These are phyloP conservation scores for Porodaedalea pini DNA, from an alignment of 1,284 basidiomycete species.

Conservation along the genomic window DNA sequence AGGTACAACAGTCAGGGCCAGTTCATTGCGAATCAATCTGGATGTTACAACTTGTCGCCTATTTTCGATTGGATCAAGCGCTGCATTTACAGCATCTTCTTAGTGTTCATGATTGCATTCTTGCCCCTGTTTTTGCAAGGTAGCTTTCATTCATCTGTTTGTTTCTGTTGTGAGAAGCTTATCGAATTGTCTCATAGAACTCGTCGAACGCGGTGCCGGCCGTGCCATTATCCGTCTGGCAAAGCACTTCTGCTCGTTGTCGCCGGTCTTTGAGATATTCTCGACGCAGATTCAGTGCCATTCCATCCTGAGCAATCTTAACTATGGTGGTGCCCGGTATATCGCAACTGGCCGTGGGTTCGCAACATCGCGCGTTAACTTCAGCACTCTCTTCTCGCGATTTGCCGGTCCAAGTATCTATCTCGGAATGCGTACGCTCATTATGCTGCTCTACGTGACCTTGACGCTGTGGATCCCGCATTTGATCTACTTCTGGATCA, in stretches of 20 bases:
- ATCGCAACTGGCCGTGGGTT: conserved; percentile 99
- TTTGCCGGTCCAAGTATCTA: conserved; percentile 97
- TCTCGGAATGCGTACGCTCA: conserved; percentile 85
- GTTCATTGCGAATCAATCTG: conserved; percentile 70
- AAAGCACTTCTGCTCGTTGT: conserved; percentile 90
- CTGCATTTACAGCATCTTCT: conserved; percentile 93
- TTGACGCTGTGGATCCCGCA: conserved; percentile 86
- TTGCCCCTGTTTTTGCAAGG: conserved; percentile 92
- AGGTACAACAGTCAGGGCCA: conserved; percentile 69
- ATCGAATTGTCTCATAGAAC: conserved; percentile 49
- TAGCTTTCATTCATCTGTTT: conserved; percentile 33
- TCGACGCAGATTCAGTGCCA: conserved; percentile 95
- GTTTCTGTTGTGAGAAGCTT: background rate
- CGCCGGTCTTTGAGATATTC: conserved; percentile 95
- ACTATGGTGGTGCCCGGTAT: conserved; percentile 93
- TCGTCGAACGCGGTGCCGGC: conserved; percentile 88
- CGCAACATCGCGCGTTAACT: conserved; percentile 89
- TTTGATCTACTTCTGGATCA: conserved; percentile 95
- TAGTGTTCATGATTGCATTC: conserved; percentile 95
- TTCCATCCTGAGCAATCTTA: conserved; percentile 91
- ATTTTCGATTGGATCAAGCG: conserved; percentile 92
- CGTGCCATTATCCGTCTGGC: conserved; percentile 84
- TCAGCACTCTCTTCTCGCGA: conserved; percentile 91
- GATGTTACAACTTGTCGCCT: conserved; percentile 88
- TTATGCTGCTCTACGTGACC: conserved; percentile 89